These are phyloP conservation scores for Puccinellia tenuiflora DNA, from an alignment of 176 grass and related monocot species.

Conservation along the genomic window DNA sequence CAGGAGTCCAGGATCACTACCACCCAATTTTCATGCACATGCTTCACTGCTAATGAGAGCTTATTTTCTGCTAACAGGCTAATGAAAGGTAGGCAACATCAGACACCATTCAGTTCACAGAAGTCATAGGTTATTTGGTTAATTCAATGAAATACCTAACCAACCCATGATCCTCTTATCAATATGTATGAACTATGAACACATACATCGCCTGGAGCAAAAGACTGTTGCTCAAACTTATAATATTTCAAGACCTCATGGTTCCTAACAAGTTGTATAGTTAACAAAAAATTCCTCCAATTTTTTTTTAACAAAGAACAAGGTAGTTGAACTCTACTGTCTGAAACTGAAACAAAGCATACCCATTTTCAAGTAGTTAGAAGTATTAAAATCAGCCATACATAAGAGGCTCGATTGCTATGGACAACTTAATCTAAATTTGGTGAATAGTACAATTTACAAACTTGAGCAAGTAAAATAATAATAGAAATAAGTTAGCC, in stretches of 20 bases:
- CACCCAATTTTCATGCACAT: slow-evolving; percentile 10
- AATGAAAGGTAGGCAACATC: neutral
- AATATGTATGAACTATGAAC: neutral
- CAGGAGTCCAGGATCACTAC: neutral
- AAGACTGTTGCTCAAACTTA: neutral
- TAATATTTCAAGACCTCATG: neutral
- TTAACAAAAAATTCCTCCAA: neutral
- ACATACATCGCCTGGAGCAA: neutral
- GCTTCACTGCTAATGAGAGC: neutral
- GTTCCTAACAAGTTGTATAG: neutral
- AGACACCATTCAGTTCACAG: slow-evolving; percentile 5
- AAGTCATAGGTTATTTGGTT: neutral
- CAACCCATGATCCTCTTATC: neutral
- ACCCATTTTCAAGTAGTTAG: slow-evolving; percentile 7
- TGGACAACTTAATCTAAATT: neutral
- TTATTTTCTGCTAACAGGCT: neutral
- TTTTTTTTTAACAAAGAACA: neutral
- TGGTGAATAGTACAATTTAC: neutral
- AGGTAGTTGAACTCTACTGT: neutral
- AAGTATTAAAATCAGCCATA: neutral
- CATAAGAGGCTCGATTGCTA: neutral
- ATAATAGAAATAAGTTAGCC: neutral
- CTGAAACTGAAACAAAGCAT: slow-evolving; percentile 10
- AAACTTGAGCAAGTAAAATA: slow-evolving; percentile 7
- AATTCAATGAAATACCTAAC: neutral